Percentiles rank a stretch among this genome's conserved stretches.
These are phyloP conservation scores for Spergularia bocconei DNA, from an alignment of 148 eudicot genomes.

Conservation along the genomic window DNA sequence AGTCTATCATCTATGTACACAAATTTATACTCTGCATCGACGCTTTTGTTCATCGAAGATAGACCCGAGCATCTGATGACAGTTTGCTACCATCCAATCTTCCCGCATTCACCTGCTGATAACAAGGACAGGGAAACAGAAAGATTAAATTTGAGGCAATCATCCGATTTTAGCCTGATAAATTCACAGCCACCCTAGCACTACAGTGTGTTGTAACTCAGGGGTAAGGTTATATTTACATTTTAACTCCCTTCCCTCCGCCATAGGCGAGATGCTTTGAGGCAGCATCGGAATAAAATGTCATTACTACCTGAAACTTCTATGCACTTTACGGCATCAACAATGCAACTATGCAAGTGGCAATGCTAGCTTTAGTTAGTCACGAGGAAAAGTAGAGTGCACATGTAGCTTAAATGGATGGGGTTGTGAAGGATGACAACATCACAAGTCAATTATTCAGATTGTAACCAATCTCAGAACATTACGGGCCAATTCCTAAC, in stretches of 20 bases:
- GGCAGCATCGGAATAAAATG: neutral
- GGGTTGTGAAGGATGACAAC: neutral
- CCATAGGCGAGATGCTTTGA: too few relatives aligned
- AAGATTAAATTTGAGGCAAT: neutral
- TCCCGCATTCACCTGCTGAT: conserved; percentile 13
- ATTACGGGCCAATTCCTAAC: neutral
- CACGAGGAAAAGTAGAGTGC: too few relatives aligned
- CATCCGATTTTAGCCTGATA: neutral
- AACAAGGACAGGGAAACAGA: neutral
- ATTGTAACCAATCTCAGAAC: neutral
- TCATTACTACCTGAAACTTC: neutral
- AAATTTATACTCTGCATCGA: neutral
- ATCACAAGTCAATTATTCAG: too few relatives aligned
- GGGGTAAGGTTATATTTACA: too few relatives aligned
- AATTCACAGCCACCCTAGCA: neutral
- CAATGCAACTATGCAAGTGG: too few relatives aligned
- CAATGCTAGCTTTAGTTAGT: too few relatives aligned
- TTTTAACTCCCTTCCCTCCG: too few relatives aligned
- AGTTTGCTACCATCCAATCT: neutral
- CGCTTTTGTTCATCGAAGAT: conserved; percentile 4
- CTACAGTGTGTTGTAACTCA: too few relatives aligned
- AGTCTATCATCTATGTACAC: conserved; percentile 9
- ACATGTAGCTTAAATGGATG: neutral
- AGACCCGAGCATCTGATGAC: conserved; percentile 10
- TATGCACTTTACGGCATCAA: too few relatives aligned